Base-by-base conservation (phyloP, 176 grass and related monocot genomes). In the Bonia amplexicaulis region DNA sequence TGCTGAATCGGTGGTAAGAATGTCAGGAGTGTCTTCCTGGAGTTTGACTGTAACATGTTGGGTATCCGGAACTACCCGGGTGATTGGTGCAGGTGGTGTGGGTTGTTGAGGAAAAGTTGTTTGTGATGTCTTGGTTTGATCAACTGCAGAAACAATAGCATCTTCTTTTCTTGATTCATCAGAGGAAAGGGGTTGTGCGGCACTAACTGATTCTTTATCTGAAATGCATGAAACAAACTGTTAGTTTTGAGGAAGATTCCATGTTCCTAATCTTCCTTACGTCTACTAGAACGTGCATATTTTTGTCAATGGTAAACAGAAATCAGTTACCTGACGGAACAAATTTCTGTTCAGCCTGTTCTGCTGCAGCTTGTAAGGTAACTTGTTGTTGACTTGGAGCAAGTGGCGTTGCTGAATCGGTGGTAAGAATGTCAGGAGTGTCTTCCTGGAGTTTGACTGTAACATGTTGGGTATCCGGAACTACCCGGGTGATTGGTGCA, bases 141-240 rank as follows among this genome's bases (percentile, higher is more conserved):
- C 78, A 47, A 46, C 9, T 26, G 29, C 65, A 78, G 65, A 31
- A 71, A 64, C 65, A 45, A 6, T 25, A 64, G 31, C 46, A 7
- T 57, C 65, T 77, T 40, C 16, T 40, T 77, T 83, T 41, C 49
- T 71, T 73, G 74, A 68, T 79, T 84, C 87, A 76, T 27, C 79
- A 37, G 54, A 55, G 71, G 51, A 49, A 66, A 25, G 26, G 23
- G 51, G 45, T 45, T n/a, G 65, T 20, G 33, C 23, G 44, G 45
- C 31, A 78, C 23, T 45, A 79, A 17, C 9, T 13, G 66, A 33
- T 65, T 53, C 76, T 65, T 72, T 12, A 65, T 73, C 80, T 88
- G 69, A 61, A 88, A 84, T 54, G 39, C 45, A 78, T 9, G 60
- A 64, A 73, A 17, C 10, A 62, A 83, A 64, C n/a, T 26, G 26